A percentile compares a stretch with the other conserved stretches of the same genome.
Conservation (phyloP, 345 rosid species). For the Pseudoturritis turrita region DNA sequence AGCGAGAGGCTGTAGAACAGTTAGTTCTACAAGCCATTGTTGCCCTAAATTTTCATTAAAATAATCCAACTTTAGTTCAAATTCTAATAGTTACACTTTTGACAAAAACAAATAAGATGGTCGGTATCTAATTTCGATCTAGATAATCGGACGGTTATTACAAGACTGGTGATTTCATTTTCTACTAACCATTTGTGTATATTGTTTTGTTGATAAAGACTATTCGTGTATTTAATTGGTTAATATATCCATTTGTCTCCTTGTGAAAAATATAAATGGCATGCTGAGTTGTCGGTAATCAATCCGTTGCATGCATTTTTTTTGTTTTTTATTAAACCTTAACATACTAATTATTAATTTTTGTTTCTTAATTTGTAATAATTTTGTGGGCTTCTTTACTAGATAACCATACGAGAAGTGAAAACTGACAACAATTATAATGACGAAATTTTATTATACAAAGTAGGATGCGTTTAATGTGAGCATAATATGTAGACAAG, state of each 20-base stretch:
- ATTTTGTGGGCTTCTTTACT: too few species aligned
- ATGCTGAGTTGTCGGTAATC: conserved; percentile 24
- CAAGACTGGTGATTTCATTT: conserved; percentile 24
- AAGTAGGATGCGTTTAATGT: too few species aligned
- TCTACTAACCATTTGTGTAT: conserved; percentile 27
- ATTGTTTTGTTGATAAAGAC: not conserved
- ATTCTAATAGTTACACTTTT: not conserved
- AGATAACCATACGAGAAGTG: too few species aligned
- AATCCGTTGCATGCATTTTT: conserved; percentile 9
- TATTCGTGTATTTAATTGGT: not conserved
- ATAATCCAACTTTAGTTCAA: not conserved
- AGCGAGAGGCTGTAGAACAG: conserved; percentile 20
- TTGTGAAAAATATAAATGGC: conserved; percentile 8
- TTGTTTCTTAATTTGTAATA: not conserved
- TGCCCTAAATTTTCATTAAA: conserved; percentile 1
- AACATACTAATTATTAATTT: not conserved
- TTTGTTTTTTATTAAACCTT: not conserved
- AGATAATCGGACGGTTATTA: conserved; percentile 5
- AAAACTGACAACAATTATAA: too few species aligned
- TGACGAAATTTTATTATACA: too few species aligned
- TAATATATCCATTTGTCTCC: conserved; percentile 13
- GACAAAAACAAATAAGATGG: conserved; percentile 1
- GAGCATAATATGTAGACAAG: too few species aligned
- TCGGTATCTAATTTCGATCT: conserved; percentile 30
- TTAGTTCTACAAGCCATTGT: conserved; percentile 13